These are phyloP conservation scores for Colletotrichum karsti DNA, from an alignment of 2,329 filamentous ascomycete species.

Conservation along the genomic window DNA sequence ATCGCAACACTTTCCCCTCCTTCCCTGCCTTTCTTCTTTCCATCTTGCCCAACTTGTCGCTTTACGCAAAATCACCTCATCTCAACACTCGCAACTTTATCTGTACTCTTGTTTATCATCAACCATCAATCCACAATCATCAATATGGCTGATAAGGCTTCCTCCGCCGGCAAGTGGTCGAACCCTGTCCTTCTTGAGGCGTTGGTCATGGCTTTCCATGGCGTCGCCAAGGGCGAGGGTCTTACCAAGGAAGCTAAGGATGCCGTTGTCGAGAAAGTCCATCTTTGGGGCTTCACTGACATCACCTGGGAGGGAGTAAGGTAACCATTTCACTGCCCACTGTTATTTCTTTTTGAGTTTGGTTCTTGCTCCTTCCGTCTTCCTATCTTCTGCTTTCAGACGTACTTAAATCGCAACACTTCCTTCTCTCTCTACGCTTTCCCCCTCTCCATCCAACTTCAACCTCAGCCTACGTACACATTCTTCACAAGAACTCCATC, in stretches of 20 bases:
- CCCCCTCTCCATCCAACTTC: neutral
- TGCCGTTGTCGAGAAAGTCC: slow-evolving; percentile 42
- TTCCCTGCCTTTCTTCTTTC: neutral
- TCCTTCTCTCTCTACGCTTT: too few relatives aligned
- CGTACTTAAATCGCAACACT: too few relatives aligned
- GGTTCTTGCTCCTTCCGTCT: neutral
- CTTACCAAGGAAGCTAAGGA: slow-evolving; percentile 39
- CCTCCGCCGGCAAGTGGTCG: slow-evolving; percentile 36
- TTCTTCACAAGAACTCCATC: neutral
- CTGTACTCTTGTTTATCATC: neutral
- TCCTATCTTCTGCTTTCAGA: too few relatives aligned
- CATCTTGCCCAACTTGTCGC: neutral
- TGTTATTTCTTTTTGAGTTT: too few relatives aligned
- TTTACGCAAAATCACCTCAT: neutral
- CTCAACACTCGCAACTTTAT: neutral
- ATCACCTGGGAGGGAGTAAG: slow-evolving; percentile 55
- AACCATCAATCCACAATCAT: neutral
- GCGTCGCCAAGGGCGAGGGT: slow-evolving; percentile 34
- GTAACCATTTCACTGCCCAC: slow-evolving; percentile 39
- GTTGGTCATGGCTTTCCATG: slow-evolving; percentile 42
- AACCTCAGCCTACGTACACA: too few relatives aligned
- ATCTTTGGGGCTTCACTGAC: slow-evolving; percentile 38
- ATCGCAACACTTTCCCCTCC: slow-evolving; percentile 40
- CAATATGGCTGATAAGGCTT: slow-evolving; percentile 21
- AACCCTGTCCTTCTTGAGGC: slow-evolving; percentile 43